A percentile compares a stretch with the other conserved stretches of the same genome.
Evolutionary conservation across 2,329 filamentous ascomycete genomes (phyloP).

Genomic region (Elsinoe necatrix): DNA sequence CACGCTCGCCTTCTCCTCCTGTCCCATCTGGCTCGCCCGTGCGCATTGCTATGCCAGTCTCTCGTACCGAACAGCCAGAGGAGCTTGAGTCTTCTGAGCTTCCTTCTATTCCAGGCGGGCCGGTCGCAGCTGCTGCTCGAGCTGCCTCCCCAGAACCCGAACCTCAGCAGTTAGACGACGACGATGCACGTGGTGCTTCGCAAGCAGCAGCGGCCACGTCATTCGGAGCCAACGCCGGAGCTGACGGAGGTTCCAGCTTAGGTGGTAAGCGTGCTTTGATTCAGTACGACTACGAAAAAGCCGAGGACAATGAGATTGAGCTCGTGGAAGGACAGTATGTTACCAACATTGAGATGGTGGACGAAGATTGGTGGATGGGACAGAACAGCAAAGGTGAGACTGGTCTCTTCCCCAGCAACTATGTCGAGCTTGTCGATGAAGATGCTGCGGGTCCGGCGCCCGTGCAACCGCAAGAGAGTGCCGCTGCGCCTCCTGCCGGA

Average conservation of each 20-base stretch:
- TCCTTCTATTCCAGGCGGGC: constrained; percentile 54
- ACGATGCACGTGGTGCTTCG: constrained; percentile 48
- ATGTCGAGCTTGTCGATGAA: constrained; percentile 75
- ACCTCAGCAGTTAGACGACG: constrained; percentile 52
- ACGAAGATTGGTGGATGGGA: constrained; percentile 98
- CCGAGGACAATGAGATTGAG: constrained; percentile 93
- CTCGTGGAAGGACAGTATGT: constrained; percentile 81
- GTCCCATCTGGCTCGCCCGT: constrained; percentile 63
- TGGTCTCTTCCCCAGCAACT: constrained; percentile 94
- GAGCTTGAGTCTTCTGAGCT: constrained; percentile 46
- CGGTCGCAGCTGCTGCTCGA: constrained; percentile 54
- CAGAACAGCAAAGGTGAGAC: constrained; percentile 75
- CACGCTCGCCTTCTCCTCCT: constrained; percentile 40
- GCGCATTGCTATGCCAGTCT: constrained; percentile 76
- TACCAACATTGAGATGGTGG: constrained; percentile 91
- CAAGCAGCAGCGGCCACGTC: constrained; percentile 38
- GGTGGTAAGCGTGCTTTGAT: constrained; percentile 66
- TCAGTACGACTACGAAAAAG: constrained; percentile 94
- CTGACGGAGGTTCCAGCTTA: constrained; percentile 31
- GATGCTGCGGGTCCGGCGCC: constrained; percentile 37
- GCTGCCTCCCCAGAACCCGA: constrained; percentile 60
- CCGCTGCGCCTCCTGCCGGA: constrained; percentile 22
- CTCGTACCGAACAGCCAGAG: constrained; percentile 48
- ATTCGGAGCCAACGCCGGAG: constrained; percentile 37
- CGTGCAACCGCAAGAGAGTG: constrained; percentile 21